These are phyloP conservation scores for Lodderomyces beijingensis DNA, from an alignment of 1,139 yeast species.

Conservation along the genomic window DNA sequence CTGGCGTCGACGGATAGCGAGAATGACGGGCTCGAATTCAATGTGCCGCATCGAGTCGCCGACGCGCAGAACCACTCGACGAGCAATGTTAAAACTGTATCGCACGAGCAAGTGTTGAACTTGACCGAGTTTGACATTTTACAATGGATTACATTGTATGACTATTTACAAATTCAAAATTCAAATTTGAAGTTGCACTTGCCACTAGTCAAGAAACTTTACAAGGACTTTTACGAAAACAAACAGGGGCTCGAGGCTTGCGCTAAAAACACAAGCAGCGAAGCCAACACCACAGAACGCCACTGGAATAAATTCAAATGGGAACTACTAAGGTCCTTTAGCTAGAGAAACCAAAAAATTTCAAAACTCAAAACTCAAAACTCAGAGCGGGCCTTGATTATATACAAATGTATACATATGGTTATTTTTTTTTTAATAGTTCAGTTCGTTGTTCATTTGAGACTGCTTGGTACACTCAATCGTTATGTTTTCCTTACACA, in stretches of 20 bases:
- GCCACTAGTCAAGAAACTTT: conserved; percentile 16
- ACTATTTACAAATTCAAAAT: conserved; percentile 19
- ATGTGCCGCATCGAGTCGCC: not conserved
- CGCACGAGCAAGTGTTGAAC: conserved; percentile 10
- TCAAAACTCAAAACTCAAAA: too few species aligned
- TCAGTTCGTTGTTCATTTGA: too few species aligned
- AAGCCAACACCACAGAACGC: too few species aligned
- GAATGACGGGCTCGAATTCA: conserved; percentile 13
- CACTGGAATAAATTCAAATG: conserved; percentile 16
- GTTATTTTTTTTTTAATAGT: too few species aligned
- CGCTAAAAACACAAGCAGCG: too few species aligned
- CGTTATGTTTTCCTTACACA: too few species aligned
- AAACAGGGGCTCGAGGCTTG: too few species aligned
- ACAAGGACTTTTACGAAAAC: conserved; percentile 5
- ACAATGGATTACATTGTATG: conserved; percentile 28
- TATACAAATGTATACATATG: conserved; percentile 1
- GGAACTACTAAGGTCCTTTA: conserved; percentile 13
- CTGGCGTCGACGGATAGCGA: not conserved
- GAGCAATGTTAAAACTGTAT: conserved; percentile 1
- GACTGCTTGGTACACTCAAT: too few species aligned
- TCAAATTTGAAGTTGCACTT: conserved; percentile 19
- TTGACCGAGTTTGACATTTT: conserved; percentile 22
- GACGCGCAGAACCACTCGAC: not conserved
- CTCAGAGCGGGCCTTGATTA: too few species aligned
- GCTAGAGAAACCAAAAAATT: too few species aligned